phyloP scores from a whole-genome alignment of 495 filamentous ascomycete genomes.

The Penicillium egyptiacum region DNA sequence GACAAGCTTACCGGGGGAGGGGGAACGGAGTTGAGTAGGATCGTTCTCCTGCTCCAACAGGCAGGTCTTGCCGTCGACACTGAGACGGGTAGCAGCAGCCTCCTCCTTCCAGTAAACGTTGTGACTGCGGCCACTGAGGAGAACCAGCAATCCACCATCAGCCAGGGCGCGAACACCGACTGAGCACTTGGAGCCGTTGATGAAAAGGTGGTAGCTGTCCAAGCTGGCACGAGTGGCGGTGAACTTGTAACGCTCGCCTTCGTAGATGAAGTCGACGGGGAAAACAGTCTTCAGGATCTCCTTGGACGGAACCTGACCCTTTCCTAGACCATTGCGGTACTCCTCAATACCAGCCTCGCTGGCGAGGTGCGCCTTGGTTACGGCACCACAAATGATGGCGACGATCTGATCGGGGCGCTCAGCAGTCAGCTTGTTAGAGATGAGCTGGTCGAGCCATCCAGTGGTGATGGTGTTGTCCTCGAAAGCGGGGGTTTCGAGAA shows the following conservation, averaged over 20 bases:
- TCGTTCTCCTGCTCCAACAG: conserved; percentile 99
- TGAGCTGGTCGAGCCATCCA: conserved; percentile 97
- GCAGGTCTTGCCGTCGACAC: conserved; percentile 97
- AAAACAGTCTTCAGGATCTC: conserved; percentile 98
- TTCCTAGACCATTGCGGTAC: conserved; percentile 87
- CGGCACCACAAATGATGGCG: conserved; percentile 89
- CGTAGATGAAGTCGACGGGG: conserved; percentile 98
- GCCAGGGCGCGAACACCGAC: conserved; percentile 90
- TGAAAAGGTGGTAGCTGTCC: conserved; percentile 97
- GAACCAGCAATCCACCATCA: conserved; percentile 90
- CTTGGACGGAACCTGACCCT: conserved; percentile 94
- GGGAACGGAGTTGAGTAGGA: conserved; percentile 92
- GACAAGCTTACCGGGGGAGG: conserved; percentile 95
- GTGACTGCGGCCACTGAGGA: conserved; percentile 88
- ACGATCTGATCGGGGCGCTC: conserved; percentile 92
- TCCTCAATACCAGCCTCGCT: conserved; percentile 85
- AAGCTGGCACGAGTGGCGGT: conserved; percentile 89
- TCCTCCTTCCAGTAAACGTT: conserved; percentile 99
- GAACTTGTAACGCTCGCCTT: conserved; percentile 95
- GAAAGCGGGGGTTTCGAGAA: conserved; percentile 96
- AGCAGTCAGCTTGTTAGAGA: conserved; percentile 94
- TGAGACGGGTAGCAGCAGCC: conserved; percentile 89
- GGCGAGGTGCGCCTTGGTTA: conserved; percentile 90
- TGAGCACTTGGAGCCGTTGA: conserved; percentile 96
- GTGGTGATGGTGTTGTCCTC: conserved; percentile 99